Percentiles rank a stretch among this genome's conserved stretches.
Conservation (phyloP, 1,284 basidiomycete species). For the Pseudozyma sp. region DNA sequence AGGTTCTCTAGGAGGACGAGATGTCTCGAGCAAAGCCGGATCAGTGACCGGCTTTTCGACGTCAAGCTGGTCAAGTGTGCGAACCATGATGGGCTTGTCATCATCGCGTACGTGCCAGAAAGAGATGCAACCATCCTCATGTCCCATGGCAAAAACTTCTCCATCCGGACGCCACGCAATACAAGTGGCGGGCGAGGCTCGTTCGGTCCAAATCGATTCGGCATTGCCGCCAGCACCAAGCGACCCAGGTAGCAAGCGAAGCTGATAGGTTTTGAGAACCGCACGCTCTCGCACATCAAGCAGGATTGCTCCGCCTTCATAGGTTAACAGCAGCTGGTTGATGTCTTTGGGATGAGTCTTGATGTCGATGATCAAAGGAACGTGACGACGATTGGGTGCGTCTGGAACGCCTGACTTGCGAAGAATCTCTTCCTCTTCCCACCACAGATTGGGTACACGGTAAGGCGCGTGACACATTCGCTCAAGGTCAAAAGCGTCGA, state of each 20-base stretch:
- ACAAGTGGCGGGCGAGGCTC: conserved; percentile 79
- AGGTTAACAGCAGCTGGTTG: conserved; percentile 83
- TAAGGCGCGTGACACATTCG: conserved; percentile 63
- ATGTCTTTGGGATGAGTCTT: conserved; percentile 81
- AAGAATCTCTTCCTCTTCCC: conserved; percentile 77
- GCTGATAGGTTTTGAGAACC: conserved; percentile 57
- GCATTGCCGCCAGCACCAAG: conserved; percentile 71
- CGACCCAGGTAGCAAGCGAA: conserved; percentile 62
- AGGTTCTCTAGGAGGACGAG: conserved; percentile 74
- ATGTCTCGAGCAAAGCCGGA: conserved; percentile 17
- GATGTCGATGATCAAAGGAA: conserved; percentile 65
- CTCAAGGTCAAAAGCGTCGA: conserved; percentile 70
- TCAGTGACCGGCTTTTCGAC: conserved; percentile 54
- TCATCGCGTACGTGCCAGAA: conserved; percentile 88
- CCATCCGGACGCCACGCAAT: conserved; percentile 77
- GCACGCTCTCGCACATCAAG: conserved; percentile 59
- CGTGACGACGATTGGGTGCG: conserved; percentile 70
- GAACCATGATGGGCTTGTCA: conserved; percentile 81
- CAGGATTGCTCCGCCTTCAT: conserved; percentile 75
- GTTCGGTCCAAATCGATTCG: conserved; percentile 75
- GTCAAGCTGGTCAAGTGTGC: conserved; percentile 68
- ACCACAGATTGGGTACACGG: conserved; percentile 75
- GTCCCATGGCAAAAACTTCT: conserved; percentile 74
- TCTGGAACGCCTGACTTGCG: conserved; percentile 74
- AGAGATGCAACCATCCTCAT: conserved; percentile 86